These are phyloP conservation scores for Bimuria novae-zelandiae DNA, from an alignment of 2,329 filamentous ascomycete genomes.

Conservation along the genomic window DNA sequence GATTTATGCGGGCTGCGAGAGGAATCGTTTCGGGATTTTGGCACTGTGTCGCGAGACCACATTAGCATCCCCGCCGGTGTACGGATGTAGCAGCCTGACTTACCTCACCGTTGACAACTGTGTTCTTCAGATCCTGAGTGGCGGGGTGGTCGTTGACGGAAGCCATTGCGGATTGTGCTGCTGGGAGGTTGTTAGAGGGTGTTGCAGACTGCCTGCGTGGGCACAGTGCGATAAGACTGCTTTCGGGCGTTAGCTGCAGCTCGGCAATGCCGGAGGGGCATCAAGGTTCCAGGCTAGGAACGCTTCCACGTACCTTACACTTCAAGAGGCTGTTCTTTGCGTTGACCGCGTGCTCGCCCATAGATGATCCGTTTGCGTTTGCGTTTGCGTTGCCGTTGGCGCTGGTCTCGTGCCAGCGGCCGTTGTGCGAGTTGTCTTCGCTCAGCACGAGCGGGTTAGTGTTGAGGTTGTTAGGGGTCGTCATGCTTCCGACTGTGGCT, in stretches of 20 bases:
- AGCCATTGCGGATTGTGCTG: slow-evolving; percentile 54
- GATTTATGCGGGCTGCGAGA: not conserved
- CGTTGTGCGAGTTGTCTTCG: not conserved
- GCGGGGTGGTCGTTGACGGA: slow-evolving; percentile 55
- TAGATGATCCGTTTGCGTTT: slow-evolving; percentile 13
- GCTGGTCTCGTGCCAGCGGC: slow-evolving; percentile 4
- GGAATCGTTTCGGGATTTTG: slow-evolving; percentile 18
- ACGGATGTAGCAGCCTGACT: slow-evolving; percentile 24
- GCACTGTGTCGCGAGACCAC: slow-evolving; percentile 35
- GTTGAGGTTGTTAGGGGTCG: slow-evolving; percentile 3
- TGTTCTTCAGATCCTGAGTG: slow-evolving; percentile 52
- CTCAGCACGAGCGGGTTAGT: slow-evolving; percentile 6
- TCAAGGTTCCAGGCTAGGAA: slow-evolving; percentile 1
- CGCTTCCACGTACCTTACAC: slow-evolving; percentile 50
- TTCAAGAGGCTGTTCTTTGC: slow-evolving; percentile 46
- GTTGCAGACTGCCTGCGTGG: slow-evolving; percentile 17
- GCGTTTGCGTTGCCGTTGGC: slow-evolving; percentile 23
- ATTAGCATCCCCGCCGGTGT: slow-evolving; percentile 25
- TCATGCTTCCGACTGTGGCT: not conserved
- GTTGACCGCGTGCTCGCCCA: slow-evolving; percentile 32
- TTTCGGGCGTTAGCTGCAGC: slow-evolving; percentile 38
- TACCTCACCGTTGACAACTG: slow-evolving; percentile 52
- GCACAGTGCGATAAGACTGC: slow-evolving; percentile 45
- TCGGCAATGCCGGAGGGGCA: slow-evolving; percentile 37
- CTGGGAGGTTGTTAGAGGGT: slow-evolving; percentile 45